phyloP scores from a whole-genome alignment of 768 basidiomycete species.

The Exidia glandulosa region DNA sequence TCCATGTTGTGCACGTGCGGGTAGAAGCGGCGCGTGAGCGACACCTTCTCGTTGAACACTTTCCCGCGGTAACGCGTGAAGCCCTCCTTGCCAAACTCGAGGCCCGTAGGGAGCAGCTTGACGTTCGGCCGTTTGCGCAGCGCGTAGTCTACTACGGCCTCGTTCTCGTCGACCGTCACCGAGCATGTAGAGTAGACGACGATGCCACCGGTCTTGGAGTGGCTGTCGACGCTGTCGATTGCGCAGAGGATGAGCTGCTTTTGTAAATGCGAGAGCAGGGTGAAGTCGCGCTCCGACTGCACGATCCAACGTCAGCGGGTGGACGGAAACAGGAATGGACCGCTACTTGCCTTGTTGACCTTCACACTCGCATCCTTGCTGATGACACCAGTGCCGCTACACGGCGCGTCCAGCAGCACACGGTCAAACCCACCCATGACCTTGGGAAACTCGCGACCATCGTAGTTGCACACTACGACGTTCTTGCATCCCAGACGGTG shows the following conservation, averaged over 20 bases:
- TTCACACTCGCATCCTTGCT: slow-evolving; percentile 97
- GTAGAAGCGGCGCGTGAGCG: slow-evolving; percentile 80
- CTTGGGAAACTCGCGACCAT: slow-evolving; percentile 95
- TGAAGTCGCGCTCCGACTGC: slow-evolving; percentile 91
- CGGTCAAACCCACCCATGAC: slow-evolving; percentile 98
- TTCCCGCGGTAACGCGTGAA: slow-evolving; percentile 88
- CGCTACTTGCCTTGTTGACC: slow-evolving; percentile 75
- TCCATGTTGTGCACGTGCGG: slow-evolving; percentile 99
- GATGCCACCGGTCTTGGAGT: slow-evolving; percentile 85
- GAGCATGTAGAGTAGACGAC: slow-evolving; percentile 98
- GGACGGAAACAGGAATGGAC: background rate
- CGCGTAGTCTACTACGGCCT: slow-evolving; percentile 95
- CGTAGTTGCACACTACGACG: slow-evolving; percentile 93
- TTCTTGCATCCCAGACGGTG: slow-evolving; percentile 98
- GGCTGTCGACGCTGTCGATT: slow-evolving; percentile 86
- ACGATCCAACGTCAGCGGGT: background rate
- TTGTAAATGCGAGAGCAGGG: slow-evolving; percentile 90
- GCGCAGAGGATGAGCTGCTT: slow-evolving; percentile 98
- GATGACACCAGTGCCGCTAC: slow-evolving; percentile 96
- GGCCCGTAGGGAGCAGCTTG: slow-evolving; percentile 83
- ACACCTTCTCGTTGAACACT: slow-evolving; percentile 67
- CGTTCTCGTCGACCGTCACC: slow-evolving; percentile 96
- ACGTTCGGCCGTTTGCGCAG: slow-evolving; percentile 88
- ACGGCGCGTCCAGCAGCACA: slow-evolving; percentile 94
- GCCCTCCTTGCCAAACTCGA: slow-evolving; percentile 89